Evolutionary conservation across 2,329 filamentous ascomycete genomes (phyloP).

Genomic region (Simplicillium aogashimaense): DNA sequence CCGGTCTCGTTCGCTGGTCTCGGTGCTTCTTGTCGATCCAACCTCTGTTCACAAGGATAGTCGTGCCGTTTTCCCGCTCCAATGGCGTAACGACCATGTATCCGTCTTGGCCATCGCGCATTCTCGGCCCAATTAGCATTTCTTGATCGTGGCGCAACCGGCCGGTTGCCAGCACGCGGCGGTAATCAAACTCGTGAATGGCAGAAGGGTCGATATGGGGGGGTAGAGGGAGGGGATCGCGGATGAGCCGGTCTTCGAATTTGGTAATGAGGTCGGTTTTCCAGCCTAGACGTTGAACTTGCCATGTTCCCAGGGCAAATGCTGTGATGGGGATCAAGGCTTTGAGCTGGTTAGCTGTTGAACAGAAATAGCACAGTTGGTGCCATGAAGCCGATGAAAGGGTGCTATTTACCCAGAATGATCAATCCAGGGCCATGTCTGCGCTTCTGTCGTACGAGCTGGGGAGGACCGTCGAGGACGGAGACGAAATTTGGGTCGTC

Average conservation of each 20-base stretch:
- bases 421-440: slow-evolving; percentile 72
- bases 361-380: neutral
- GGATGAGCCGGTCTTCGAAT: slow-evolving; percentile 84
- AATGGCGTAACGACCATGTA: slow-evolving; percentile 88
- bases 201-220: slow-evolving; percentile 72
- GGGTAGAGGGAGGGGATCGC: slow-evolving; percentile 76
- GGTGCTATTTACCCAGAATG: slow-evolving; percentile 49
- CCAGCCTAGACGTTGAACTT: slow-evolving; percentile 86
- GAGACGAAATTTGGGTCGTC: slow-evolving; percentile 77
- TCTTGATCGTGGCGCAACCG: slow-evolving; percentile 78
- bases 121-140: slow-evolving; percentile 88
- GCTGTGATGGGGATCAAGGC: slow-evolving; percentile 86
- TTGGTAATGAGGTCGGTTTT: slow-evolving; percentile 87
- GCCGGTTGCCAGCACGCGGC: slow-evolving; percentile 69
- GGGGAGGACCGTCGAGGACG: slow-evolving; percentile 76
- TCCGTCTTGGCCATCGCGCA: slow-evolving; percentile 82
- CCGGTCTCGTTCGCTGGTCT: slow-evolving; percentile 52
- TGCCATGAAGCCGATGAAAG: no score
- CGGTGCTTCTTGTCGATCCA: slow-evolving; percentile 79
- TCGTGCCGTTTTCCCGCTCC: slow-evolving; percentile 58
- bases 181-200: slow-evolving; percentile 83
- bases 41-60: slow-evolving; percentile 78
- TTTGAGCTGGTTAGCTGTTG: neutral
- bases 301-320: slow-evolving; percentile 87
- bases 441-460: slow-evolving; percentile 64